A percentile compares a stretch with the other conserved stretches of the same genome.
phyloP scores from a whole-genome alignment of 306 rosid species.

The Dryas alaskensis region DNA sequence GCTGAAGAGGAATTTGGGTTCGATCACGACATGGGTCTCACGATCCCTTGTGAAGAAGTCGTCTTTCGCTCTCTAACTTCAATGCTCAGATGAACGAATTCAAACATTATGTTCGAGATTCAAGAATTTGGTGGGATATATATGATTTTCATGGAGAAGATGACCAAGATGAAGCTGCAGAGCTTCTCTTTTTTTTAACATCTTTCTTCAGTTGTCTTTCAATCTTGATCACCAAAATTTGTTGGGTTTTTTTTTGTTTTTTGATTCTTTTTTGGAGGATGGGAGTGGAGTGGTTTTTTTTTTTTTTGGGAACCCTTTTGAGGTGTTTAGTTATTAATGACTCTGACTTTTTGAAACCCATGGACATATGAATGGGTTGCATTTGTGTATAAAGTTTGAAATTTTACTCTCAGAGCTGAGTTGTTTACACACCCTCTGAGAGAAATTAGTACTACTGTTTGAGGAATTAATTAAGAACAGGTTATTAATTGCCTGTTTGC shows the following conservation, averaged over 20 bases:
- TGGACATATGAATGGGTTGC: conserved; percentile 33
- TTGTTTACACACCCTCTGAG: conserved; percentile 35
- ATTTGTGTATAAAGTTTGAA: conserved; percentile 46
- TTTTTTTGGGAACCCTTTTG: conserved; percentile 19
- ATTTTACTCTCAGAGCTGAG: conserved; percentile 51
- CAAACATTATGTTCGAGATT: neutral
- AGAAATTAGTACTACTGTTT: conserved; percentile 35
- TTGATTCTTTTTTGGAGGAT: conserved; percentile 17
- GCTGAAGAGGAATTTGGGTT: conserved; percentile 96
- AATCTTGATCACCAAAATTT: conserved; percentile 10
- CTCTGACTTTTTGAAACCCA: conserved; percentile 43
- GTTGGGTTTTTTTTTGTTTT: neutral
- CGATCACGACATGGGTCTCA: conserved; percentile 89
- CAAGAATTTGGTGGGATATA: conserved; percentile 18
- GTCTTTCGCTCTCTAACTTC: conserved; percentile 79
- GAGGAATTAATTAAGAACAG: conserved; percentile 25
- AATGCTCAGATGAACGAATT: conserved; percentile 45
- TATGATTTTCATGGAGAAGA: conserved; percentile 30
- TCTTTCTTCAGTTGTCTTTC: conserved; percentile 37
- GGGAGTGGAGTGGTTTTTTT: conserved; percentile 18
- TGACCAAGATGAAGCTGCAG: conserved; percentile 46
- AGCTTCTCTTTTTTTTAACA: conserved; percentile 63
- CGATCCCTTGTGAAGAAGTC: conserved; percentile 91
- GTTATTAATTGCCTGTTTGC: conserved; percentile 17
- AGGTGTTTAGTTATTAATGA: conserved; percentile 31